Evolutionary conservation across 768 basidiomycete species (phyloP).

Genomic region (Auriscalpium orientale): DNA sequence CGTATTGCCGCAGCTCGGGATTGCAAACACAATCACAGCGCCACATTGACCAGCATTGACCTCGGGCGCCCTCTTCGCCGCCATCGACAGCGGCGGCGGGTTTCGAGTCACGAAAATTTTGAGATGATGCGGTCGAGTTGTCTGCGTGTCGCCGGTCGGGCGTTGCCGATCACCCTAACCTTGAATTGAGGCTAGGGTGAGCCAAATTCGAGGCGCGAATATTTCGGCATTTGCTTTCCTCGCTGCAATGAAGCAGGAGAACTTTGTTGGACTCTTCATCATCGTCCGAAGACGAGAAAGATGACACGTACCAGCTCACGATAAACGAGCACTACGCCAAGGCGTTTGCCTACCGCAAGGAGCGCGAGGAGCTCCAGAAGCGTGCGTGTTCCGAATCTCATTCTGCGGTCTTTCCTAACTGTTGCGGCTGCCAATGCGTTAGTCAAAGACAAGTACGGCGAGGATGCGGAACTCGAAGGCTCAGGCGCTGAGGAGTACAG

Average conservation of each 20-base stretch:
- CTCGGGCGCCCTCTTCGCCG: no score
- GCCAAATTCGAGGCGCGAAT: no score
- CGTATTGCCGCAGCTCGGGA: no score
- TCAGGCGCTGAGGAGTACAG: constrained; percentile 30
- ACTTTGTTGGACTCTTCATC: constrained; percentile 8
- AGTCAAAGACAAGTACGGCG: constrained; percentile 89
- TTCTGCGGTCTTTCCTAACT: not conserved
- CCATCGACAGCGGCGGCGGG: no score
- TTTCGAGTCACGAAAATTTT: no score
- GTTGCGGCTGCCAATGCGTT: constrained; percentile 4
- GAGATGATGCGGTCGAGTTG: not conserved
- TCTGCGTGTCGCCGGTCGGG: not conserved
- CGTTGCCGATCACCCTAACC: not conserved
- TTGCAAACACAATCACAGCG: no score
- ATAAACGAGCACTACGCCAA: constrained; percentile 76
- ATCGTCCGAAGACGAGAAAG: constrained; percentile 22
- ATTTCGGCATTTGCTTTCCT: not conserved
- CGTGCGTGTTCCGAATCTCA: constrained; percentile 35
- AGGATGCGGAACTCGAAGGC: constrained; percentile 51
- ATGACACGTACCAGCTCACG: constrained; percentile 43
- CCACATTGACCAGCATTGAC: no score
- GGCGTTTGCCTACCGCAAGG: constrained; percentile 76
- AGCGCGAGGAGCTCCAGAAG: constrained; percentile 76
- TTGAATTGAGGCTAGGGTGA: not conserved
- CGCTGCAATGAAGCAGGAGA: constrained; percentile 4